These are phyloP conservation scores for Lentithecium fluviatile DNA, from an alignment of 495 filamentous ascomycete species.

Conservation along the genomic window DNA sequence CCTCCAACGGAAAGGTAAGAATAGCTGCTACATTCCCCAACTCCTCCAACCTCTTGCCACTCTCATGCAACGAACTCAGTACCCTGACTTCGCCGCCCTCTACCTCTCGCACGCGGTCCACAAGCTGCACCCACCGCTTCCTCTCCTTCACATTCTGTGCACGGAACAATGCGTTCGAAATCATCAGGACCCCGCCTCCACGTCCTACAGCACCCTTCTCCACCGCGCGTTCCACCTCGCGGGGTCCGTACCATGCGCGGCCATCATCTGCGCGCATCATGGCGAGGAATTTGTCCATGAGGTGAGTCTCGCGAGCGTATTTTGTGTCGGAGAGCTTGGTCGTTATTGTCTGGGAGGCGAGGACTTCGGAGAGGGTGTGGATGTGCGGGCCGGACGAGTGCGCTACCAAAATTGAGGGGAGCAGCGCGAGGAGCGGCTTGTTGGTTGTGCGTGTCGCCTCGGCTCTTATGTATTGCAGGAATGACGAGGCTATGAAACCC, in stretches of 20 bases:
- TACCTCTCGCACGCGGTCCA: slow-evolving; percentile 81
- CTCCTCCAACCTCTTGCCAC: slow-evolving; percentile 79
- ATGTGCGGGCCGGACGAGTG: slow-evolving; percentile 83
- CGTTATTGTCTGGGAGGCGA: slow-evolving; percentile 74
- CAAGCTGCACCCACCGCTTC: slow-evolving; percentile 78
- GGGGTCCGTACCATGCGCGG: slow-evolving; percentile 85
- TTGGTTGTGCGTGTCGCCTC: slow-evolving; percentile 65
- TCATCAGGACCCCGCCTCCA: slow-evolving; percentile 78
- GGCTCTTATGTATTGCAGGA: slow-evolving; percentile 75
- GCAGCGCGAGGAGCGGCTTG: slow-evolving; percentile 44
- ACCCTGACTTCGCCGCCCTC: slow-evolving; percentile 85
- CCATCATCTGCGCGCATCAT: slow-evolving; percentile 82
- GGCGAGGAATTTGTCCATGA: slow-evolving; percentile 84
- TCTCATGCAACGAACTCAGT: slow-evolving; percentile 90
- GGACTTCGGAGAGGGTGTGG: slow-evolving; percentile 80
- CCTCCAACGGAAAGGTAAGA: slow-evolving; percentile 79
- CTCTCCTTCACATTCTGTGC: slow-evolving; percentile 76
- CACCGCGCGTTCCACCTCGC: slow-evolving; percentile 81
- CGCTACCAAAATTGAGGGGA: slow-evolving; percentile 65
- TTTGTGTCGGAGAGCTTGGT: slow-evolving; percentile 77
- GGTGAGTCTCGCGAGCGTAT: slow-evolving; percentile 75
- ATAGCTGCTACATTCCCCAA: slow-evolving; percentile 88
- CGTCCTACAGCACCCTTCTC: slow-evolving; percentile 84
- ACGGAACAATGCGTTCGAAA: slow-evolving; percentile 82
- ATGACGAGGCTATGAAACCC: slow-evolving; percentile 77